Conservation (phyloP, 73 alveolate genomes). For the Blepharisma stoltei region DNA sequence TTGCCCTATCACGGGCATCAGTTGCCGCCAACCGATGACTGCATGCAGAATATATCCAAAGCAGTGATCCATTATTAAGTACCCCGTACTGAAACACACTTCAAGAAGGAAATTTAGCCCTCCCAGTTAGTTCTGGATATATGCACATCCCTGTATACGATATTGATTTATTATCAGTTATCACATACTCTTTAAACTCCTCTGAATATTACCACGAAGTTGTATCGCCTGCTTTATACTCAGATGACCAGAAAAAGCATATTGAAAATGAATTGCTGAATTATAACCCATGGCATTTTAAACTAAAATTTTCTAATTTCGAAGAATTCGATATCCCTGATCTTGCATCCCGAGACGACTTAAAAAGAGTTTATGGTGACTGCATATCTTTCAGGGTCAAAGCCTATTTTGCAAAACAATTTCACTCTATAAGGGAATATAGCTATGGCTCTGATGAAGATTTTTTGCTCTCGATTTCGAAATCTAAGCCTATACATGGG, state of each 20-base stretch:
- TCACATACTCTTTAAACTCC: background rate
- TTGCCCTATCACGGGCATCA: background rate
- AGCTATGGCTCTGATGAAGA: conserved; percentile 34
- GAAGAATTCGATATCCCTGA: background rate
- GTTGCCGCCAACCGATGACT: background rate
- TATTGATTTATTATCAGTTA: conserved; percentile 7
- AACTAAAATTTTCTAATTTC: too few relatives aligned
- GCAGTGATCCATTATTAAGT: background rate
- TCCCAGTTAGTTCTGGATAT: background rate
- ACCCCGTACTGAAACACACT: background rate
- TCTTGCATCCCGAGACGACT: background rate
- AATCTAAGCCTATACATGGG: conserved; percentile 7
- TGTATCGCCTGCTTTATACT: background rate
- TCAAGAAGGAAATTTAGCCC: conserved; percentile 23
- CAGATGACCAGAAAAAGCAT: background rate
- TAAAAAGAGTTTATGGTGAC: conserved; percentile 30
- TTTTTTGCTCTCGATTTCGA: conserved; percentile 37
- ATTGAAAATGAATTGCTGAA: background rate
- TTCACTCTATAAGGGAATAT: conserved; percentile 44
- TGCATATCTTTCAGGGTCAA: conserved; percentile 37
- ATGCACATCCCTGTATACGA: background rate
- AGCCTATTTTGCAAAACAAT: conserved; percentile 43
- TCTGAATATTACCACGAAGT: conserved; percentile 2
- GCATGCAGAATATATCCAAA: background rate
- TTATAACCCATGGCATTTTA: background rate